Percentiles rank a stretch among this genome's conserved stretches.
Conservation (phyloP, 2,329 filamentous ascomycete species). For the Teratosphaeria viscida region DNA sequence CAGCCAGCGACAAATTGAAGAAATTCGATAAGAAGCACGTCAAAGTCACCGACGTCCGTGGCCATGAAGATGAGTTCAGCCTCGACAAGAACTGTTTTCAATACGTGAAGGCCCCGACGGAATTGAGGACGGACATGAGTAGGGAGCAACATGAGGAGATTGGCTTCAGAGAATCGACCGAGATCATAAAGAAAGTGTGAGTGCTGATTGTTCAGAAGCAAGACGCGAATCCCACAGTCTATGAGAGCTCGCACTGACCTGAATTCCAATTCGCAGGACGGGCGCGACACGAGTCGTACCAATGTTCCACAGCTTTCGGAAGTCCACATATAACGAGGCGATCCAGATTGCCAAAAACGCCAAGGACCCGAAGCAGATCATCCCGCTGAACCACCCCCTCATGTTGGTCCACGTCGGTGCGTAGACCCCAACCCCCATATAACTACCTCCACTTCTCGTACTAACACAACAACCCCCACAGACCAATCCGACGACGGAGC, state of each 20-base stretch:
- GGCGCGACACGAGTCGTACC: not conserved
- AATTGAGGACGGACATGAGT: not conserved
- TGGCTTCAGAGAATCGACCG: not conserved
- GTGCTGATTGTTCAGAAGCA: not conserved
- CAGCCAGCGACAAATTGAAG: not conserved
- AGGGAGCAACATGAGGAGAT: not conserved
- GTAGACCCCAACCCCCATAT: not conserved
- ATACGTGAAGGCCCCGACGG: not conserved
- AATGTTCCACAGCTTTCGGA: not conserved
- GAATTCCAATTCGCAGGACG: not conserved
- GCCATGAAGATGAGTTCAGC: not conserved
- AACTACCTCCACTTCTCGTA: not conserved
- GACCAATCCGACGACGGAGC: not conserved
- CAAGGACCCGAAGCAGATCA: not conserved
- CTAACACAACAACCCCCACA: not conserved
- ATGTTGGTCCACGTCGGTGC: conserved; percentile 1
- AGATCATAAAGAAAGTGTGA: not conserved
- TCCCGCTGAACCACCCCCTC: not conserved
- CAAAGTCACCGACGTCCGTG: not conserved
- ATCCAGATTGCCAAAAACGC: not conserved
- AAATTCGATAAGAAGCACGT: not conserved
- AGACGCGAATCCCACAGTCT: not conserved
- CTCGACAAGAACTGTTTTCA: not conserved
- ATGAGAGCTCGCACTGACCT: not conserved
- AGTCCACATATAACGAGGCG: not conserved